These are phyloP conservation scores for Beauveria asiatica DNA, from an alignment of 2,329 filamentous ascomycete species.

Conservation along the genomic window DNA sequence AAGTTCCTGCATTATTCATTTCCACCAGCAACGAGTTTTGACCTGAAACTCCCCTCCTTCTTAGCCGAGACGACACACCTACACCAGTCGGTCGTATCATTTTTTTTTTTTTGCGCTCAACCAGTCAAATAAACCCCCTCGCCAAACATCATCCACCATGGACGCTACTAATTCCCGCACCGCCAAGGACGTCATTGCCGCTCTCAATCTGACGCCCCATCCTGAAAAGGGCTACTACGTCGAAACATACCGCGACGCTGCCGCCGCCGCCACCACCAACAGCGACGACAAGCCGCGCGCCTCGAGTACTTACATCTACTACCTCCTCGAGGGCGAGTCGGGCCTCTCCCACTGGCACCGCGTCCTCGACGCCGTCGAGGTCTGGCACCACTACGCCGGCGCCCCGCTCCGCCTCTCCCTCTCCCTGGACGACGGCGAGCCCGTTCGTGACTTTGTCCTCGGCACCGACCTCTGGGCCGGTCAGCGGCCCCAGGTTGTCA, in stretches of 20 bases:
- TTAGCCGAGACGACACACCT: no score
- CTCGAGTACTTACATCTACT: conserved; percentile 43
- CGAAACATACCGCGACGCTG: conserved; percentile 36
- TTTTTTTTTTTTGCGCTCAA: neutral
- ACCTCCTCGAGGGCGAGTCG: conserved; percentile 36
- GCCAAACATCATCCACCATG: neutral
- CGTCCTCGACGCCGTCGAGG: conserved; percentile 36
- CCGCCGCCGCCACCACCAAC: conserved; percentile 26
- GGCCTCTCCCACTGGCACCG: conserved; percentile 42
- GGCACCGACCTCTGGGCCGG: conserved; percentile 34
- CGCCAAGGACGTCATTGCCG: conserved; percentile 34
- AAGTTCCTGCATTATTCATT: neutral
- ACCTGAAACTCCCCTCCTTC: no score
- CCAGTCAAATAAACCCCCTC: neutral
- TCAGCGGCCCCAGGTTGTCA: conserved; percentile 35
- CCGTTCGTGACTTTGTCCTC: conserved; percentile 26
- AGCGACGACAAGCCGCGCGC: conserved; percentile 38
- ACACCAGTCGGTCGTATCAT: neutral
- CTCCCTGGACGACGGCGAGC: conserved; percentile 33
- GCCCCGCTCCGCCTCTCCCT: conserved; percentile 39
- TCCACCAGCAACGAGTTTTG: neutral
- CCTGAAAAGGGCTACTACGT: conserved; percentile 41
- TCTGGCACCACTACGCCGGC: conserved; percentile 47
- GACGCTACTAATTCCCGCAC: conserved; percentile 19
- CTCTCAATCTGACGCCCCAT: conserved; percentile 34